Conservation (phyloP, 208 protist species). For the Blastocrithidia nonstop region DNA sequence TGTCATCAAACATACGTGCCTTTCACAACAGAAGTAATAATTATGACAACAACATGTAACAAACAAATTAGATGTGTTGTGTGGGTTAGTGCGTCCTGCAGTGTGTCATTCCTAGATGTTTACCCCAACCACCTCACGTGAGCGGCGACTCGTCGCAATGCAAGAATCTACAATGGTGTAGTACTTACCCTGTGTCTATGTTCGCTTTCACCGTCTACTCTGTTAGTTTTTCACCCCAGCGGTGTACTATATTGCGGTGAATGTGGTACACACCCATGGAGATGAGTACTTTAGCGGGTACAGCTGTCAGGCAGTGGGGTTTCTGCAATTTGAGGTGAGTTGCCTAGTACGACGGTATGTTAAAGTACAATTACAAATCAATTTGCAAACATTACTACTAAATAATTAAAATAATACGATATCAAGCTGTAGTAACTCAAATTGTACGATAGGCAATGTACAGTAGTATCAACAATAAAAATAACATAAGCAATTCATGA, state of each 20-base stretch:
- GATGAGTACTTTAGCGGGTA: slow-evolving; percentile 38
- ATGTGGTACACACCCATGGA: slow-evolving; percentile 11
- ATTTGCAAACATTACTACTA: slow-evolving; percentile 22
- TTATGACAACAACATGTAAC: too few species aligned
- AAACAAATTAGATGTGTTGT: slow-evolving; percentile 8
- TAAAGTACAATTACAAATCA: slow-evolving; percentile 19
- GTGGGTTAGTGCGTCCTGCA: slow-evolving; percentile 37
- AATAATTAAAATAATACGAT: neutral
- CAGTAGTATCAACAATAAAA: too few species aligned
- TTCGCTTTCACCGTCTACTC: slow-evolving; percentile 10
- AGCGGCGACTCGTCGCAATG: slow-evolving; percentile 7
- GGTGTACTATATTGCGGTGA: slow-evolving; percentile 28
- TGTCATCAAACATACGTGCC: neutral
- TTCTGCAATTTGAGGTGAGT: slow-evolving; percentile 31
- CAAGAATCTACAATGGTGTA: slow-evolving; percentile 9
- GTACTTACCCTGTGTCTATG: slow-evolving; percentile 4
- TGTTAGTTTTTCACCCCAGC: slow-evolving; percentile 17
- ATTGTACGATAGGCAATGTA: neutral
- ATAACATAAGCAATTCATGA: too few species aligned
- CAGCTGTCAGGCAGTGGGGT: slow-evolving; percentile 27
- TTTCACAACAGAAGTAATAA: too few species aligned
- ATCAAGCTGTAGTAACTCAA: neutral
- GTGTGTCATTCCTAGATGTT: slow-evolving; percentile 19
- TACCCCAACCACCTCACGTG: slow-evolving; percentile 7
- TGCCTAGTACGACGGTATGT: slow-evolving; percentile 43